Base-by-base conservation (phyloP, 2,329 filamentous ascomycete genomes). In the Endothia cerciana region DNA sequence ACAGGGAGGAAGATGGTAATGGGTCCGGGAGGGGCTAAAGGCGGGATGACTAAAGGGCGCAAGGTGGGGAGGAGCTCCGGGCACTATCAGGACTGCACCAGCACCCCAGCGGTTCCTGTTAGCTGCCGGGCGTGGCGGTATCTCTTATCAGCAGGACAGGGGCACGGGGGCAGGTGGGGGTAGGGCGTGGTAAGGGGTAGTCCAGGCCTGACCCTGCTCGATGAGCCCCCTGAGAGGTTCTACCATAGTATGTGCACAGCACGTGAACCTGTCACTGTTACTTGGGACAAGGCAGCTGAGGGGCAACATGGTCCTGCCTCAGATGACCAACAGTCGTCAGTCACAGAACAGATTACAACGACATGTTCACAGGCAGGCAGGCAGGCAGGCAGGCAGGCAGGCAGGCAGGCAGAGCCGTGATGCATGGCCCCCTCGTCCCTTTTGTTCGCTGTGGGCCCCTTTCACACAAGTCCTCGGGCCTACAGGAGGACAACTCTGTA, bases 111-210 rank as follows among this genome's bases (percentile, higher is more conserved):
- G 11, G 3, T 3, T 51, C 47, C 22, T 28, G 47, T 51, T 51
- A 51, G 47, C 15, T 6, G 3, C 11, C 7, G 13, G 28, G 25
- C 47, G 28, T 3, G 22, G 15, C 41, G 30, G 55, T 58, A 57
- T 64, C 62, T 47, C 43, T 64, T 64, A 64, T 64, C 62, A 64
- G 62, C 59, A 59, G 62, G 58, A 41, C 30, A 41, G 59, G 6
- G 62, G 40, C 43, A 64, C 41, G 62, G 55, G 58, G 55, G 41
- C 53, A 51, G 43, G 33, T 36, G 33, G 33, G 33, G 33, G 4
- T 8, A 36, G 33, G 33, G 33, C 33, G 33, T 8, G 10, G 33
- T 36, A 36, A 8, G 33, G 55, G 58, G 62, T 56, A 64, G 62
- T 56, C 62, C 58, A 38, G 53, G 36, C 36, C 8, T 36, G 47